Evolutionary conservation across 169 alveolate genomes (phyloP), one percentile per base, ranked within the genome.

Genomic region (Neospora caninum): DNA sequence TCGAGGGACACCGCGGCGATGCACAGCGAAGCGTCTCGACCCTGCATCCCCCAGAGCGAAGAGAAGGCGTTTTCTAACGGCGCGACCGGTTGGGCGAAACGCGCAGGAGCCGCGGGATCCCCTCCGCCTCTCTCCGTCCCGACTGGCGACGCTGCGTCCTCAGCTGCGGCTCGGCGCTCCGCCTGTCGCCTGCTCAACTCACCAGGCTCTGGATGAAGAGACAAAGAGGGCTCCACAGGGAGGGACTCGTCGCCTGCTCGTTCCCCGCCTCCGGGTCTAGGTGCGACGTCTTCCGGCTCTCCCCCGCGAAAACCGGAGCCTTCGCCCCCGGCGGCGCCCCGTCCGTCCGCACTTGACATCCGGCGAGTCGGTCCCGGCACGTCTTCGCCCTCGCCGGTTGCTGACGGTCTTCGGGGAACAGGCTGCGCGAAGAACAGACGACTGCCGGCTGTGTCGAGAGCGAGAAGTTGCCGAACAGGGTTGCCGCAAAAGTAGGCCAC

Each of bases 401-500:
- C 39, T 41, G 27, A 18, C 84, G 25, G 10, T 13, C 45, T 13
- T n/a, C 25, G 49, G 16, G 84, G 84, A 16, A 73, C 42, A n/a
- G 84, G 49, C n/a, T 73, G 84, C 38, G 43, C 45, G n/a, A 73
- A 73, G 49, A 73, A 73, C n/a, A 73, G 84, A 1, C 84, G 84
- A 16, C 42, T 73, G 43, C n/a, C n/a, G 43, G 49, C 42, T 13
- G 84, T 36, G 84, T 73, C 84, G 1, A 73, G 43, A 22, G 84
- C 84, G 9, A 73, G 43, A 16, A 73, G 84, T 43, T 73, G 84
- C 4, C n/a, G 42, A 41, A 73, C 9, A 13, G 84, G 84, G 20
- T n/a, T 73, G 38, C 84, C 84, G 42, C 84, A 73, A n/a, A 73
- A 73, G n/a, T 36, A 36, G n/a, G 43, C 84, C 31, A 73, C 45